Base-by-base conservation (phyloP, 1,139 yeast species). In the Yamadazyma friedrichii region DNA sequence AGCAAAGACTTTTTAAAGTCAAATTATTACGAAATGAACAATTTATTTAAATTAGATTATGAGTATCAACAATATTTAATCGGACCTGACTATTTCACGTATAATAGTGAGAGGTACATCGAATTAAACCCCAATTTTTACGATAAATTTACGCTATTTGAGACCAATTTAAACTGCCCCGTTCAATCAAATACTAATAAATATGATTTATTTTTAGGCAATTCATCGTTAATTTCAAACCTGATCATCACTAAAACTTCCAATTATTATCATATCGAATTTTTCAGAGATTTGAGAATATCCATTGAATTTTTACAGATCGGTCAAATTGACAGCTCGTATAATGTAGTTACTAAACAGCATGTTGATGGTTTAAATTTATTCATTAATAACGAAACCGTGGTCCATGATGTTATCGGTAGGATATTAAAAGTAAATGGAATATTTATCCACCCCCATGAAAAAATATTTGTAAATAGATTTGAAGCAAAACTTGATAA, bases 41-140 rank as follows among this genome's bases (percentile, higher is more conserved):
- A 59, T 27, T 51, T 76, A 2, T 78, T 76, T 47, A 63, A 61
- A 30, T 55, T 75, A 1, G 80, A 78, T 47, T 42, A 53, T 33
- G 46, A 53, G 10, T 76, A 58, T 52, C 39, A 42, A 8, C 42
- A 53, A 2, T 64, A 75, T 1, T 56, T 78, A 12, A 49, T 58
- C 1, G 56, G 62, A 41, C 83, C 83, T 1, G 15, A 31, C 3
- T 58, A 71, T 45, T 45, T 65, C 16, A n/a, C 15, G 6, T n/a
- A 27, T n/a, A 42, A 47, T 11, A 62, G 61, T 40, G 62, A 61
- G 4, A 53, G 61, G 41, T 54, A 54, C 35, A 58, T 71, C 3
- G 78, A 71, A 49, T 48, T 70, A 24, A 53, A 62, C 2, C 46
- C 42, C 6, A 36, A 51, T 0, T 71, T 72, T 47, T 61, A 46